Conservation (phyloP, 1,284 basidiomycete species). For the Inonotus obliquus region DNA sequence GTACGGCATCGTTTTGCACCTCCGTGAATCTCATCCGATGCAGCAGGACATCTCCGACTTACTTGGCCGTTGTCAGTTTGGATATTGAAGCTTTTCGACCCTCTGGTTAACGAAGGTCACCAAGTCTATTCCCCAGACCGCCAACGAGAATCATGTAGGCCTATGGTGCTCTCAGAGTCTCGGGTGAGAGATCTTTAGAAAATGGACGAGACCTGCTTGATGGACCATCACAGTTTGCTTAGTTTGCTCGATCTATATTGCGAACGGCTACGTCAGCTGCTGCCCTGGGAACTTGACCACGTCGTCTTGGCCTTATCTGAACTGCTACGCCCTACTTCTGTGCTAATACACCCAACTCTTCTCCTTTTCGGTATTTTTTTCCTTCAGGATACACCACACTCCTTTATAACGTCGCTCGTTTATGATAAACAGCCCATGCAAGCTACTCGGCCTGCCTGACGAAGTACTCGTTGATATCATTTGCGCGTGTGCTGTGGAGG, state of each 20-base stretch:
- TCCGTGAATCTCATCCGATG: too few species aligned
- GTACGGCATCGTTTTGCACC: too few species aligned
- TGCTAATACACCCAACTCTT: not conserved
- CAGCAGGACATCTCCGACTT: too few species aligned
- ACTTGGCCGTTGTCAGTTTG: too few species aligned
- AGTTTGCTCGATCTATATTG: not conserved
- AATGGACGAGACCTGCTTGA: too few species aligned
- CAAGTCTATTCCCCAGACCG: too few species aligned
- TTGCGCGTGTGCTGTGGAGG: not conserved
- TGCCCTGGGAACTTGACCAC: not conserved
- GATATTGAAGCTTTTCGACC: too few species aligned
- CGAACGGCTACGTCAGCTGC: not conserved
- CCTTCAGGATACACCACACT: not conserved
- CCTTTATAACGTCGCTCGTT: constrained; percentile 6
- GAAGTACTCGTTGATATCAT: not conserved
- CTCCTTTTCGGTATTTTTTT: not conserved
- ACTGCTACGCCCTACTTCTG: not conserved
- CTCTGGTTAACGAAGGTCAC: too few species aligned
- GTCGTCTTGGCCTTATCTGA: not conserved
- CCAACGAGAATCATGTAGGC: too few species aligned
- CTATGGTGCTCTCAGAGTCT: too few species aligned
- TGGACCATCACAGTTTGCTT: constrained; percentile 1
- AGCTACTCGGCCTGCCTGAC: not conserved
- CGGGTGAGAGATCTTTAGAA: too few species aligned
- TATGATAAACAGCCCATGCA: not conserved